Evolutionary conservation across 495 filamentous ascomycete genomes (phyloP).

Genomic region (Lasiosphaeria ovina): DNA sequence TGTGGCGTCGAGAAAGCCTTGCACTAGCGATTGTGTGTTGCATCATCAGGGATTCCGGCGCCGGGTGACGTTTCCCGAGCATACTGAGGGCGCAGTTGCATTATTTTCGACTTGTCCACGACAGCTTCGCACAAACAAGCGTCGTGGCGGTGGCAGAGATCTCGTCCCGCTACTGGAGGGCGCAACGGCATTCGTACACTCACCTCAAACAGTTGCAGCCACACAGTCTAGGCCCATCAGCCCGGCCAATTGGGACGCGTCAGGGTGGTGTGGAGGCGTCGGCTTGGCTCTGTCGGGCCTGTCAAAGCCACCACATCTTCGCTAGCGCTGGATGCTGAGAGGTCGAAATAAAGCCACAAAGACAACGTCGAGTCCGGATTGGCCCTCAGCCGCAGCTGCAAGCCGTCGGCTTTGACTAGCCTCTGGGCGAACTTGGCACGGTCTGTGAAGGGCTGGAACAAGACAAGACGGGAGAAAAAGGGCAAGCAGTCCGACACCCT

Average conservation of each 20-base stretch:
- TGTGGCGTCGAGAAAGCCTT: constrained; percentile 1
- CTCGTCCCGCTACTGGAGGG: neutral
- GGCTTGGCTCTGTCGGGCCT: constrained; percentile 8
- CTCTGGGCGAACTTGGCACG: constrained; percentile 4
- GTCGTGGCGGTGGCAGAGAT: neutral
- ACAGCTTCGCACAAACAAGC: neutral
- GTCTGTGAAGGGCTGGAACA: neutral
- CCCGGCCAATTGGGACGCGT: constrained; percentile 24
- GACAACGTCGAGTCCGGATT: constrained; percentile 12
- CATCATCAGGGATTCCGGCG: neutral
- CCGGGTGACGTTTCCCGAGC: neutral
- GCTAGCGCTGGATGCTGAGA: constrained; percentile 13
- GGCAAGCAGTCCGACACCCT: neutral
- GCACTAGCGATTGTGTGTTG: neutral
- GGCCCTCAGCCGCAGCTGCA: constrained; percentile 32
- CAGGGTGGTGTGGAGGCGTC: constrained; percentile 3
- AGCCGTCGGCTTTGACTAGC: constrained; percentile 19
- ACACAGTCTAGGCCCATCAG: neutral
- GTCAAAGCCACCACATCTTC: constrained; percentile 21
- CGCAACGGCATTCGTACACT: neutral
- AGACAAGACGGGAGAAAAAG: neutral
- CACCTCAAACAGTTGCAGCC: neutral
- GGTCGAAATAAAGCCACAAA: constrained; percentile 20
- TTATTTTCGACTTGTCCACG: neutral
- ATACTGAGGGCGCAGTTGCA: too few species aligned